Evolutionary conservation across 306 rosid species (phyloP).

Genomic region (Fragaria ananassa): DNA sequence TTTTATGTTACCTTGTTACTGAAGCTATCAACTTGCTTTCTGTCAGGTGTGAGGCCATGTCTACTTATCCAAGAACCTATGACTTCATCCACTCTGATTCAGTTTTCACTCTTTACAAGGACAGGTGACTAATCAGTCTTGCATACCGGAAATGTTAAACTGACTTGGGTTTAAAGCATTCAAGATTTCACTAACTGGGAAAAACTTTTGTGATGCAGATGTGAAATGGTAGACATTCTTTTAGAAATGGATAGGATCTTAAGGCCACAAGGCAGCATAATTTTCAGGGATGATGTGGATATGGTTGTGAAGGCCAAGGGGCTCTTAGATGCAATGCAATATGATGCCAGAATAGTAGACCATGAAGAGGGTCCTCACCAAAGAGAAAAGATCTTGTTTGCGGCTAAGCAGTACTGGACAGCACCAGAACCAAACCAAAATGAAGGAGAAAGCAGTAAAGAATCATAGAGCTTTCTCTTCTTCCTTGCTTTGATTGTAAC

Average conservation of each 20-base stretch:
- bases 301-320: conserved; percentile 53
- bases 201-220: conserved; percentile 44
- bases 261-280: conserved; percentile 69
- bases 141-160: neutral
- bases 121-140: conserved; percentile 46
- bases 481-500: conserved; percentile 3
- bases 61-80: conserved; percentile 88
- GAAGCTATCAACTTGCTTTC: conserved; percentile 20
- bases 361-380: conserved; percentile 72
- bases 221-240: conserved; percentile 64
- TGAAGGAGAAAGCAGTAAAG: conserved; percentile 19
- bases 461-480: conserved; percentile 15
- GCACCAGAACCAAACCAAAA: conserved; percentile 38
- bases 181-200: neutral
- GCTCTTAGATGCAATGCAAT: conserved; percentile 62
- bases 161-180: neutral
- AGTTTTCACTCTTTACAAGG: conserved; percentile 62
- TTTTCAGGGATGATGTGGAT: conserved; percentile 81
- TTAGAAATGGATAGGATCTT: conserved; percentile 87
- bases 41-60: conserved; percentile 94
- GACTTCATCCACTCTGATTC: conserved; percentile 93
- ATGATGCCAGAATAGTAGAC: conserved; percentile 59
- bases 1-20: neutral
- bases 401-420: conserved; percentile 73
- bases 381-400: conserved; percentile 64